phyloP scores from a whole-genome alignment of 441 rosid genomes.

The Adansonia grandidieri region DNA sequence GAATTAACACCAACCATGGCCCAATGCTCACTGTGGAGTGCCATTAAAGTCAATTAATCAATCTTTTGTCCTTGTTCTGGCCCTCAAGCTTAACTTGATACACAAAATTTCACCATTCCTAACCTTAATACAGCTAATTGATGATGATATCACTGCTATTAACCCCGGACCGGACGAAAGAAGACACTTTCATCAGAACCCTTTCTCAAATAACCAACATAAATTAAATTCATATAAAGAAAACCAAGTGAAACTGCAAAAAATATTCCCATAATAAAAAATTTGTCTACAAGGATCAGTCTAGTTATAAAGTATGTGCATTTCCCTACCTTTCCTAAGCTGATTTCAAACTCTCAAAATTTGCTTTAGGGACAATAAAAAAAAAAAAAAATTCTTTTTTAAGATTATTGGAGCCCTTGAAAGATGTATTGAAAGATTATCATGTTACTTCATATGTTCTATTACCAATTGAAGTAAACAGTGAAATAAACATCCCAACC shows the following conservation, averaged over 20 bases:
- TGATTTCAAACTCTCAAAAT: too few species aligned
- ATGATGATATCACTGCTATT: not conserved
- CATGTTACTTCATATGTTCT: not conserved
- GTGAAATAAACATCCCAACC: not conserved
- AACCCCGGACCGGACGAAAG: too few species aligned
- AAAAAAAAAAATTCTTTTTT: not conserved
- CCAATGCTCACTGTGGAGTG: constrained; percentile 36
- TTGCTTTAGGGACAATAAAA: not conserved
- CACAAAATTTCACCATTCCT: constrained; percentile 3
- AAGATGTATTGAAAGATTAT: not conserved
- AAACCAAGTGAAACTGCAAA: not conserved
- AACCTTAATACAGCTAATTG: not conserved
- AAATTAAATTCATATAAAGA: not conserved
- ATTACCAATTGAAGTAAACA: not conserved
- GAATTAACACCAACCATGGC: constrained; percentile 29
- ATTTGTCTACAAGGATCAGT: too few species aligned
- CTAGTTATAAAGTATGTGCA: too few species aligned
- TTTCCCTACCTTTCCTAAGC: too few species aligned
- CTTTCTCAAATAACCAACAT: not conserved
- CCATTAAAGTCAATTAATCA: constrained; percentile 41
- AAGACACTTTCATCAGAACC: not conserved
- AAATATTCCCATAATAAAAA: not conserved
- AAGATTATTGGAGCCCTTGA: not conserved
- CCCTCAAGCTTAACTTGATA: not conserved
- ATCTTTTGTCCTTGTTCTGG: not conserved